These are phyloP conservation scores for Penicillium maclennaniae DNA, from an alignment of 495 filamentous ascomycete species.

Conservation along the genomic window DNA sequence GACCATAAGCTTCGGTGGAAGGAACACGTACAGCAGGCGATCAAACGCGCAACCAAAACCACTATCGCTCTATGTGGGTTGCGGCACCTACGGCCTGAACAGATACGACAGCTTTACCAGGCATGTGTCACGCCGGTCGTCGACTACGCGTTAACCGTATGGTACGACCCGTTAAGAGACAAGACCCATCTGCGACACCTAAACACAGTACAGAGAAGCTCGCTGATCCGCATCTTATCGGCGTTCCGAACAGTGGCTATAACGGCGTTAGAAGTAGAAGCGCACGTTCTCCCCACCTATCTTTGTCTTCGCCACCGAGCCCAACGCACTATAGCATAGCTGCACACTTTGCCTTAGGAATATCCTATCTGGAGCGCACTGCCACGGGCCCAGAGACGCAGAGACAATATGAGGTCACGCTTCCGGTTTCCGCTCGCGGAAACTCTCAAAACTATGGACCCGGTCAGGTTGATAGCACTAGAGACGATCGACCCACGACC, in stretches of 20 bases:
- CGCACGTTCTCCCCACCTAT: conserved; percentile 1
- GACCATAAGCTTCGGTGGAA: conserved; percentile 1
- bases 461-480: conserved; percentile 3
- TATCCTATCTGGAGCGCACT: conserved; percentile 13
- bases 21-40: neutral
- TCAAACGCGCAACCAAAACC: conserved; percentile 2
- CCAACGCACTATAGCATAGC: conserved; percentile 3
- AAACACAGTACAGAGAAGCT: conserved; percentile 1
- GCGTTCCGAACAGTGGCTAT: conserved; percentile 5
- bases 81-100: conserved; percentile 1
- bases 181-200: conserved; percentile 6
- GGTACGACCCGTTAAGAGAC: conserved; percentile 6
- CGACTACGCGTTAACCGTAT: conserved; percentile 8
- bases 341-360: conserved; percentile 9
- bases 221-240: conserved; percentile 4
- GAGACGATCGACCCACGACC: conserved; percentile 22
- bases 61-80: no score
- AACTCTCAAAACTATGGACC: conserved; percentile 12
- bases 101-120: conserved; percentile 6
- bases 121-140: conserved; percentile 2
- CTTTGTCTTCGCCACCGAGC: conserved; percentile 9
- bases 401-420: conserved; percentile 4
- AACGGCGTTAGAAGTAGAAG: conserved; percentile 3
- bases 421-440: conserved; percentile 15
- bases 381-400: conserved; percentile 8